Evolutionary conservation across 139 green algal genomes (phyloP).

Genomic region (Mesotaenium endlicherianum): DNA sequence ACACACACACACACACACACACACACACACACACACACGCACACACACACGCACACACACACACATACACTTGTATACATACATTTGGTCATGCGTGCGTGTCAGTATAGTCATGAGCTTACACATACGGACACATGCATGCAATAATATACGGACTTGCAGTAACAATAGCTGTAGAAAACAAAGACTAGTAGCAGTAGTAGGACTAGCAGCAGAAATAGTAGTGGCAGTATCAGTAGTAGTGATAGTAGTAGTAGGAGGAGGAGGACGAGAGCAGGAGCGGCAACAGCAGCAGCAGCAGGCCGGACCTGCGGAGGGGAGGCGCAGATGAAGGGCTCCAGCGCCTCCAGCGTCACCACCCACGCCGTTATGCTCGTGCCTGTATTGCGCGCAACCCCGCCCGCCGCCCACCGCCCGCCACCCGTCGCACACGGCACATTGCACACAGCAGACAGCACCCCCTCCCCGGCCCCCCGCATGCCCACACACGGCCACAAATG

Average conservation of each 20-base stretch:
- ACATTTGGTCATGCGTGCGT: too few species aligned
- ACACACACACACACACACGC: background rate
- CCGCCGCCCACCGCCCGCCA: too few species aligned
- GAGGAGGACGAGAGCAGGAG: background rate
- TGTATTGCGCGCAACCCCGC: background rate
- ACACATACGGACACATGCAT: too few species aligned
- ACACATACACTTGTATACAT: background rate
- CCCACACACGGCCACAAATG: background rate
- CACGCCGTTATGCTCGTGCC: conserved; percentile 81
- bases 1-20: background rate
- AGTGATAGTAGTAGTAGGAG: background rate
- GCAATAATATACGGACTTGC: too few species aligned
- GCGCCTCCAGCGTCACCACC: conserved; percentile 85
- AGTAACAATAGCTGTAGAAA: too few species aligned
- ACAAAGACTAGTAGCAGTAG: too few species aligned
- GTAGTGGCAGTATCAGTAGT: background rate
- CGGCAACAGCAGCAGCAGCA: background rate
- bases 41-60: background rate
- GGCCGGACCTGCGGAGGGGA: conserved; percentile 48
- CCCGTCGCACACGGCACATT: too few species aligned
- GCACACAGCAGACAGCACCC: too few species aligned
- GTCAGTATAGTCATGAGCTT: too few species aligned
- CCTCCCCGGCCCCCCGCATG: background rate
- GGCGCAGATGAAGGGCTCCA: conserved; percentile 73
- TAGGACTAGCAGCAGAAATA: background rate